phyloP scores from a whole-genome alignment of 1,284 basidiomycete species.

The Pyrrhoderma lamaoense region DNA sequence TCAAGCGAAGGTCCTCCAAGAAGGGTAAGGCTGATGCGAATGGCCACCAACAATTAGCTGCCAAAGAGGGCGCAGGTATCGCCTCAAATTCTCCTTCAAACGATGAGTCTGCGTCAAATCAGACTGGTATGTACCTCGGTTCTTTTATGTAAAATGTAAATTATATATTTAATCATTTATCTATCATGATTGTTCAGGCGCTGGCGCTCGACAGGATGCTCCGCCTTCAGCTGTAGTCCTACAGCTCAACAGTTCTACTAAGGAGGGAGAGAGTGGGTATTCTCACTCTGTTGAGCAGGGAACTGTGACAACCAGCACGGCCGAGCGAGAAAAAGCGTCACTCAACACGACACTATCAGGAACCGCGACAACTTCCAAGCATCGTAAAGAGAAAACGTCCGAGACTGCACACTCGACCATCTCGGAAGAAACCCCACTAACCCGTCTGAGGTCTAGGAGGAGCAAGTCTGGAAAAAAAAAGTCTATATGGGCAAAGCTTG shows the following conservation, averaged over 20 bases:
- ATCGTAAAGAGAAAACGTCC: slow-evolving; percentile 33
- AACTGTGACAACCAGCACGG: slow-evolving; percentile 4
- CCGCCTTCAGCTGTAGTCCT: slow-evolving; percentile 1
- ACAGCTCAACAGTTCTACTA: slow-evolving; percentile 4
- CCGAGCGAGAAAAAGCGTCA: slow-evolving; percentile 34
- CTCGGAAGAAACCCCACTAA: slow-evolving; percentile 26
- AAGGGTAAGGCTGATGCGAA: slow-evolving; percentile 13
- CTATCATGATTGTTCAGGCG: no score
- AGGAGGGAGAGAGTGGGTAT: slow-evolving; percentile 10
- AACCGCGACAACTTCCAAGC: slow-evolving; percentile 26
- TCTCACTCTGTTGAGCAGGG: slow-evolving; percentile 15
- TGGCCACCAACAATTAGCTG: slow-evolving; percentile 8
- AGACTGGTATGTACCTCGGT: slow-evolving; percentile 2
- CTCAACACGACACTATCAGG: slow-evolving; percentile 33
- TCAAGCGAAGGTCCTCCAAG: slow-evolving; percentile 13
- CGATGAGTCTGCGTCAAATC: slow-evolving; percentile 1
- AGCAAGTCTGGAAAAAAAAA: slow-evolving; percentile 9
- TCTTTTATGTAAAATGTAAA: no score
- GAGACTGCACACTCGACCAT: slow-evolving; percentile 28
- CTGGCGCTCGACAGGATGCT: slow-evolving; percentile 15
- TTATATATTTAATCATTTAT: no score
- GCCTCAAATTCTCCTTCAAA: slow-evolving; percentile 5
- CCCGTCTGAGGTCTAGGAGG: slow-evolving; percentile 7
- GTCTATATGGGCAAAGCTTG: slow-evolving; percentile 17
- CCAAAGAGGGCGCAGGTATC: slow-evolving; percentile 4